Conservation (phyloP, 257 asterid species). For the Solanum sejunctum region DNA sequence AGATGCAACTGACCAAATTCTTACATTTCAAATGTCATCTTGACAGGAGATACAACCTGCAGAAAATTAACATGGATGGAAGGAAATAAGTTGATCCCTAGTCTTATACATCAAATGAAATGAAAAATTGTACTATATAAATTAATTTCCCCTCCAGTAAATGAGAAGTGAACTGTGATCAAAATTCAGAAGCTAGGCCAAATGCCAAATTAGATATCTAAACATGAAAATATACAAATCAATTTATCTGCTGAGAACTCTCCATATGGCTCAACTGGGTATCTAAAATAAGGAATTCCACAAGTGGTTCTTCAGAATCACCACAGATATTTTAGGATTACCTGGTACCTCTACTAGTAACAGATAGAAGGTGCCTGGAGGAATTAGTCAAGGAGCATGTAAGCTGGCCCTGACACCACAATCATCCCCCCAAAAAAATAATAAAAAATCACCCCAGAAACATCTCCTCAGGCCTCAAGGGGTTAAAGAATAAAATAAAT, state of each 20-base stretch:
- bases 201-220: background rate
- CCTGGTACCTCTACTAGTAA: background rate
- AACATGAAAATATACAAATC: background rate
- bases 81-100: background rate
- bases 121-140: background rate
- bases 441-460: background rate
- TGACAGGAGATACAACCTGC: constrained; percentile 91
- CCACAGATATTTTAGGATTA: background rate
- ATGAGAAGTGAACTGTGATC: background rate
- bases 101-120: background rate
- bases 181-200: background rate
- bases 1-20: constrained; percentile 8
- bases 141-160: background rate
- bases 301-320: background rate
- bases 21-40: constrained; percentile 92
- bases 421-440: background rate
- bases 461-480: background rate
- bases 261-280: background rate
- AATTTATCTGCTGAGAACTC: background rate
- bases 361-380: background rate
- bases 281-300: background rate
- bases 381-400: background rate
- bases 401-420: background rate
- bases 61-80: constrained; percentile 5
- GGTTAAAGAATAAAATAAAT: background rate